These are phyloP conservation scores for Camellia lanceoleosa DNA, from an alignment of 148 eudicot genomes.

Conservation along the genomic window DNA sequence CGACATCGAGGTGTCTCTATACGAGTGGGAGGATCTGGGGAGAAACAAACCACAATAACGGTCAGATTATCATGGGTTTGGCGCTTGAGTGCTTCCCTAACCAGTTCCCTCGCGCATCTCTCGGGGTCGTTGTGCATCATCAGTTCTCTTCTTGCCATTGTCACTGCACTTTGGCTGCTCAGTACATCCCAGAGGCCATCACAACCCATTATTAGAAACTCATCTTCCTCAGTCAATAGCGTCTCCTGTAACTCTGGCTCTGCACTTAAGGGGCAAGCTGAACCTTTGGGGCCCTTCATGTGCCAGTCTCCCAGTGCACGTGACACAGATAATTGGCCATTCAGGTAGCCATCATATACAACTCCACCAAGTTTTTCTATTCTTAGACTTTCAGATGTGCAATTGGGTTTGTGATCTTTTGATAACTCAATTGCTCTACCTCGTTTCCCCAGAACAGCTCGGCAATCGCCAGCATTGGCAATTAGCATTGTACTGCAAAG, in stretches of 20 bases:
- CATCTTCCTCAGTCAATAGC: constrained; percentile 66
- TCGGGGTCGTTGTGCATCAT: constrained; percentile 83
- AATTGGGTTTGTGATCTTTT: constrained; percentile 78
- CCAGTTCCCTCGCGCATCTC: constrained; percentile 70
- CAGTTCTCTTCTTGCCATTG: constrained; percentile 61
- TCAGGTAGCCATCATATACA: constrained; percentile 84
- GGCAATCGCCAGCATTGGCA: constrained; percentile 83
- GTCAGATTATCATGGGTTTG: constrained; percentile 72
- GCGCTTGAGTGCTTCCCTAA: constrained; percentile 75
- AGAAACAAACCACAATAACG: constrained; percentile 68
- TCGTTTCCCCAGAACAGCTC: constrained; percentile 77
- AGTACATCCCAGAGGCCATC: constrained; percentile 97
- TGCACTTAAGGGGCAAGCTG: constrained; percentile 60
- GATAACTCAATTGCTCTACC: constrained; percentile 83
- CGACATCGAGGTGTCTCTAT: constrained; percentile 50
- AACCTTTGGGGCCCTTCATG: constrained; percentile 76
- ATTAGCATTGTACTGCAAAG: constrained; percentile 45
- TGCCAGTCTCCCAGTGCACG: constrained; percentile 97
- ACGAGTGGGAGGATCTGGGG: constrained; percentile 67
- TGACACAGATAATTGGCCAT: constrained; percentile 74
- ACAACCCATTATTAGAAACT: constrained; percentile 74
- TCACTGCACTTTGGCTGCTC: constrained; percentile 84
- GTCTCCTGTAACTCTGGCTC: constrained; percentile 81
- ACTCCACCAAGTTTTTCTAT: constrained; percentile 81
- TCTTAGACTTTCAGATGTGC: constrained; percentile 54